Evolutionary conservation across 2,329 filamentous ascomycete genomes (phyloP), one percentile per base, ranked within the genome.

Genomic region (Fusarium odoratissimum): DNA sequence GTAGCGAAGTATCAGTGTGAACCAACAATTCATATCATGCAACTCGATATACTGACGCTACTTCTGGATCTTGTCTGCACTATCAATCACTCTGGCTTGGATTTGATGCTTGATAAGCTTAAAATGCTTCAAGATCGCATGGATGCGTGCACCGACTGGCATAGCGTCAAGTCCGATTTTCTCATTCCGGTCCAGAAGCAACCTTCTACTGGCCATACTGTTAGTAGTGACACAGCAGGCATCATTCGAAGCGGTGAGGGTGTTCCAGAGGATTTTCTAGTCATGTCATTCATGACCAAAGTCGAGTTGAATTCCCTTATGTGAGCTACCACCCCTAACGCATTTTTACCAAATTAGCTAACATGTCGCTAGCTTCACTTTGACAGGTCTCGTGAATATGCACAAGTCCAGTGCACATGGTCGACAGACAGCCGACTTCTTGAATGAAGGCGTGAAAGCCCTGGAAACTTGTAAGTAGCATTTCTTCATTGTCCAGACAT

Each of bases 1-100:
- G 92, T 91, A 10, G 86, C 91, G 65, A 93, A 91, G 74, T 88
- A 91, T 60, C 93, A 95, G 77, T 84, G 93, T 16, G 89, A 93
- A 42, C 85, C 88, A 2, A 85, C 87, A n/a, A 85, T 89, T 60
- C 69, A 70, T 25, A 87, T 94, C 42, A 88, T 90, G 10, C 92
- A 93, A 75, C 86, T 95, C 21, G 87, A 90, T 60, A 85, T 91
- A 4, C 80, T 95, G 55, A 86, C 91, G 17, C 86, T 93, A 59
- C 86, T 92, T 49, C 84, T 95, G 23, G 92, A 95, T 77, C 85
- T 95, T 28, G 88, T 89, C 4, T 93, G 92, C 76, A 91, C 89
- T 74, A 83, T 95, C 57, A 88, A 91, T 61, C 87, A 90, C 63
- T 91, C 91, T 69, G 86, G 86, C 37, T 86, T 89, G 0, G 86